Conservation (phyloP, 345 rosid genomes). For the Hevea brasiliensis region DNA sequence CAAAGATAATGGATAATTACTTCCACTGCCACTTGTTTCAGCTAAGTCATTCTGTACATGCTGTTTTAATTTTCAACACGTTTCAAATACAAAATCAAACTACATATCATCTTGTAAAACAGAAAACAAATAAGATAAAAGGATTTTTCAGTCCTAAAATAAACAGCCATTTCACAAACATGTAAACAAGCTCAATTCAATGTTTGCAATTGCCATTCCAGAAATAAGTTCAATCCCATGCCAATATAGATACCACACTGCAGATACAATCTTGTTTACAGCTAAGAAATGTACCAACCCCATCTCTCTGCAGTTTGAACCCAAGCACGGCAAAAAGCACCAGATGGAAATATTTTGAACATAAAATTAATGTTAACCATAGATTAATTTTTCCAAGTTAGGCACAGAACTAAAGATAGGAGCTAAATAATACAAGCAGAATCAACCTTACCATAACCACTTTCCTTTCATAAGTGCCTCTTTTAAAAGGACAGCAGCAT, state of each 20-base stretch:
- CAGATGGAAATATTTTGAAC: not conserved
- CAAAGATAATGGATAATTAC: not conserved
- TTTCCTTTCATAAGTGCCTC: conserved; percentile 81
- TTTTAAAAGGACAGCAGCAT: conserved; percentile 51
- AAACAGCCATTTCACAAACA: not conserved
- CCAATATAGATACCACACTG: not conserved
- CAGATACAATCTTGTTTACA: not conserved
- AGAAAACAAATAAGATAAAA: not conserved
- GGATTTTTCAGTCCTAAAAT: not conserved
- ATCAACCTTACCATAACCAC: conserved; percentile 75
- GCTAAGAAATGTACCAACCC: not conserved
- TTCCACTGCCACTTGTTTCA: not conserved
- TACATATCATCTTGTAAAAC: not conserved
- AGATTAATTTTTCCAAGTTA: not conserved
- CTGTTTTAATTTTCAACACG: not conserved
- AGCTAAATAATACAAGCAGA: not conserved
- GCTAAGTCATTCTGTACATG: not conserved
- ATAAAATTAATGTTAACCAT: not conserved
- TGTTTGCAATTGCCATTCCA: not conserved
- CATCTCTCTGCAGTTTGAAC: not conserved
- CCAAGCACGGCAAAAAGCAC: not conserved
- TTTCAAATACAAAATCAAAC: not conserved
- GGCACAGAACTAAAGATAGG: not conserved
- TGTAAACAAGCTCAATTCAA: not conserved
- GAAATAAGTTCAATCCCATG: not conserved